These are phyloP conservation scores for Phyllosticta citriasiana DNA, from an alignment of 2,329 filamentous ascomycete species.

Conservation along the genomic window DNA sequence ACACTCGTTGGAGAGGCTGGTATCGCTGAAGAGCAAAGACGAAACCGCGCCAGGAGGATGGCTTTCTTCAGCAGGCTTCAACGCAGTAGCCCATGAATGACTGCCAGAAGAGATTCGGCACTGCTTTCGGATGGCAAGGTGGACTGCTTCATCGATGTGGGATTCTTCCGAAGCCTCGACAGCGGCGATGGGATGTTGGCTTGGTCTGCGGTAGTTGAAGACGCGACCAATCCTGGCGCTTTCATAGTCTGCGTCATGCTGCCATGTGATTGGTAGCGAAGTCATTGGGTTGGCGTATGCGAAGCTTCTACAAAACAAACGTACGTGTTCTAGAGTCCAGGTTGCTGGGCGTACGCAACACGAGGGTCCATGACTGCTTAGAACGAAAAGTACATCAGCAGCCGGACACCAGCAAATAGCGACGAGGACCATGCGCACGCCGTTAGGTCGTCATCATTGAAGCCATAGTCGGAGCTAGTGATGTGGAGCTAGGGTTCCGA, in stretches of 20 bases:
- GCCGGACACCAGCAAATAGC: not conserved
- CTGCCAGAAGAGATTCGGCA: conserved; percentile 39
- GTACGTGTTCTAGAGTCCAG: not conserved
- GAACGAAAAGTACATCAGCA: not conserved
- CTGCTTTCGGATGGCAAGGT: conserved; percentile 26
- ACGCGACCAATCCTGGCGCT: conserved; percentile 31
- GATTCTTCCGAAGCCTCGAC: conserved; percentile 27
- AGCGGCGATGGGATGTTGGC: conserved; percentile 33
- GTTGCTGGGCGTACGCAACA: not conserved
- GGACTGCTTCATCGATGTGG: conserved; percentile 20
- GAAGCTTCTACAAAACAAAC: not conserved
- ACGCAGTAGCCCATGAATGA: conserved; percentile 36
- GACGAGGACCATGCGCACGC: not conserved
- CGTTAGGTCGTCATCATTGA: not conserved
- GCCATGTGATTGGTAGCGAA: conserved; percentile 13
- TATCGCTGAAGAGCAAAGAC: conserved; percentile 32
- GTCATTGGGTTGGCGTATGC: not conserved
- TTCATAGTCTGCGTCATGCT: conserved; percentile 22
- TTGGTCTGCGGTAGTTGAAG: conserved; percentile 35
- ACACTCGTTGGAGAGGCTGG: conserved; percentile 35
- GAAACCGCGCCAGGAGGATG: conserved; percentile 29
- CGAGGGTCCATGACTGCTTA: not conserved
- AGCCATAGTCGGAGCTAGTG: not conserved
- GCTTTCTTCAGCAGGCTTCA: conserved; percentile 28
- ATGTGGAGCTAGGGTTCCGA: not conserved